A percentile compares a stretch with the other conserved stretches of the same genome.
These are phyloP conservation scores for Vitis rupestris DNA, from an alignment of 164 flowering plant genomes.

Conservation along the genomic window DNA sequence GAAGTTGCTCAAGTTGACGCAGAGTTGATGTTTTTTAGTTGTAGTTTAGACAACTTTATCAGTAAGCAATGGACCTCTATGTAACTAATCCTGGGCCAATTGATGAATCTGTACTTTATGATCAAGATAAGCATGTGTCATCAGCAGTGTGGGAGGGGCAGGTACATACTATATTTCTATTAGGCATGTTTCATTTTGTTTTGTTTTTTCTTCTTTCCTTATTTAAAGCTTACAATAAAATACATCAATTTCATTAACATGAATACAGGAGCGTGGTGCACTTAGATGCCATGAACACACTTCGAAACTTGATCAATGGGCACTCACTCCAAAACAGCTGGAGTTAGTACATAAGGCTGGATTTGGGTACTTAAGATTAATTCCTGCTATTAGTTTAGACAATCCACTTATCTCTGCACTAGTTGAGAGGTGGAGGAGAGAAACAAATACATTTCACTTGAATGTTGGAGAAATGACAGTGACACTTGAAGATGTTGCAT, in stretches of 20 bases:
- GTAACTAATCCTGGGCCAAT: slow-evolving; percentile 64
- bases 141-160: slow-evolving; percentile 81
- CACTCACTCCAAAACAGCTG: slow-evolving; percentile 47
- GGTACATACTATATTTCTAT: slow-evolving; percentile 26
- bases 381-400: slow-evolving; percentile 66
- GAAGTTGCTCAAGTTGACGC: no score
- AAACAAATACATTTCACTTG: slow-evolving; percentile 73
- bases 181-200: not conserved
- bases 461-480: slow-evolving; percentile 77
- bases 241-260: not conserved
- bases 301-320: slow-evolving; percentile 73
- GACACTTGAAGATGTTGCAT: slow-evolving; percentile 65
- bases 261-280: slow-evolving; percentile 65
- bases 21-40: not conserved
- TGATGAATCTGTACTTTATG: slow-evolving; percentile 57
- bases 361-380: slow-evolving; percentile 61
- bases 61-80: slow-evolving; percentile 34
- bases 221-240: not conserved
- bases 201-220: not conserved
- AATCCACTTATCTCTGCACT: slow-evolving; percentile 72
- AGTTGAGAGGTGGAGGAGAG: slow-evolving; percentile 79
- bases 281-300: slow-evolving; percentile 82
- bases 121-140: slow-evolving; percentile 77
- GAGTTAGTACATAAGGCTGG: slow-evolving; percentile 65
- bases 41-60: not conserved